These are phyloP conservation scores for Hymenoscyphus linearis DNA, from an alignment of 2,329 filamentous ascomycete species.

Conservation along the genomic window DNA sequence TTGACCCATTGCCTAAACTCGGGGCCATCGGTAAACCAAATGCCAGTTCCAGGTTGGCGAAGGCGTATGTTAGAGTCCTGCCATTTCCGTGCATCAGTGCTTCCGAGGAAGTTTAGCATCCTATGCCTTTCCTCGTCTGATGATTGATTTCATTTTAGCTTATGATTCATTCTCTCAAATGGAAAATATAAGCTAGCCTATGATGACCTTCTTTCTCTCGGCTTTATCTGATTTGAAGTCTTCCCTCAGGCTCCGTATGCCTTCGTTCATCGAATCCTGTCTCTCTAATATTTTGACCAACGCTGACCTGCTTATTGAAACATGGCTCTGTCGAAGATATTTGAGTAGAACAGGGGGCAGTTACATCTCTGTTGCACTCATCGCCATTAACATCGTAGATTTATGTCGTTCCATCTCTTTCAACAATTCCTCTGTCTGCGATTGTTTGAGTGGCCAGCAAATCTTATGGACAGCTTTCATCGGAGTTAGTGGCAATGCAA, in stretches of 20 bases:
- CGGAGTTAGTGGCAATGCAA: background rate
- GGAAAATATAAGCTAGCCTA: background rate
- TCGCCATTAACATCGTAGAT: conserved; percentile 13
- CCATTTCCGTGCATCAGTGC: conserved; percentile 8
- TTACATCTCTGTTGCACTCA: conserved; percentile 13
- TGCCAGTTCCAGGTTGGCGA: conserved; percentile 17
- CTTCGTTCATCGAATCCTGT: background rate
- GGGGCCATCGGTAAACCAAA: conserved; percentile 19
- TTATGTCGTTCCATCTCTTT: conserved; percentile 18
- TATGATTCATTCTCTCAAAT: background rate
- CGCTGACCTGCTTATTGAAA: background rate
- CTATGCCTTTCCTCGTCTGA: conserved; percentile 2
- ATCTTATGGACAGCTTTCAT: conserved; percentile 10
- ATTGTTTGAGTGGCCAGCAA: conserved; percentile 14
- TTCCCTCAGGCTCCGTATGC: background rate
- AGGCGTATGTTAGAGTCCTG: conserved; percentile 11
- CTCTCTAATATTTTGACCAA: background rate
- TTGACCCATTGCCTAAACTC: conserved; percentile 14
- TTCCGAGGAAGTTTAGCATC: conserved; percentile 10
- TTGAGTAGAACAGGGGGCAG: background rate
- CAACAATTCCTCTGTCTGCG: conserved; percentile 10
- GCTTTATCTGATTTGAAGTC: background rate
- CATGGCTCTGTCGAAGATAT: background rate
- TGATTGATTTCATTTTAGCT: background rate
- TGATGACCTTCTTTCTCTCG: background rate